phyloP scores from a whole-genome alignment of 2,329 filamentous ascomycete species.

The Diaporthe sp. region DNA sequence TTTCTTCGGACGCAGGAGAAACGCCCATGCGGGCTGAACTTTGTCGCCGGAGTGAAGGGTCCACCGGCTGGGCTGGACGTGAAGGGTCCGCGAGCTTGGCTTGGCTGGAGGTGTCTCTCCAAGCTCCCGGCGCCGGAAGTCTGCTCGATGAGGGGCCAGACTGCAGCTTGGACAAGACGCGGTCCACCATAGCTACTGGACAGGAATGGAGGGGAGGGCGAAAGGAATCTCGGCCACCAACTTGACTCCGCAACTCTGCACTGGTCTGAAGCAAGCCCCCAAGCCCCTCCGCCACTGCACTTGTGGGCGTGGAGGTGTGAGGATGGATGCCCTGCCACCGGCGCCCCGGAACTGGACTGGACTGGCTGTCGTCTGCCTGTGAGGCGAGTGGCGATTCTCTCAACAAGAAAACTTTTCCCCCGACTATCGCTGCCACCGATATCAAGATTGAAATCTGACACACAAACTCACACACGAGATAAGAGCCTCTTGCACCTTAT shows the following conservation, averaged over 20 bases:
- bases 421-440: neutral
- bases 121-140: slow-evolving; percentile 3
- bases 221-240: neutral
- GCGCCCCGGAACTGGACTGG: neutral
- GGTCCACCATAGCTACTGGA: neutral
- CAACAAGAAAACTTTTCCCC: slow-evolving; percentile 33
- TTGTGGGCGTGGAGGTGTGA: neutral
- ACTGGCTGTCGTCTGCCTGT: neutral
- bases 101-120: neutral
- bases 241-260: slow-evolving; percentile 5
- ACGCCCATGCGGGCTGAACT: slow-evolving; percentile 26
- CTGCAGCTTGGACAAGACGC: neutral
- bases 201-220: neutral
- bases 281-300: slow-evolving; percentile 11
- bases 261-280: slow-evolving; percentile 4
- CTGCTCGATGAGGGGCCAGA: slow-evolving; percentile 6
- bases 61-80: slow-evolving; percentile 18
- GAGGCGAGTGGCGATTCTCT: slow-evolving; percentile 33
- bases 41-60: slow-evolving; percentile 28
- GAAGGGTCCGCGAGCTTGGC: neutral
- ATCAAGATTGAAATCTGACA: slow-evolving; percentile 25
- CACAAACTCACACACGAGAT: slow-evolving; percentile 26
- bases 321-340: neutral
- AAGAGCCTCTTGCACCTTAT: slow-evolving; percentile 28
- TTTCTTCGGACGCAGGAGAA: slow-evolving; percentile 19